phyloP scores from a whole-genome alignment of 805 yeast species.

The Yamadazyma paraphyllophila region DNA sequence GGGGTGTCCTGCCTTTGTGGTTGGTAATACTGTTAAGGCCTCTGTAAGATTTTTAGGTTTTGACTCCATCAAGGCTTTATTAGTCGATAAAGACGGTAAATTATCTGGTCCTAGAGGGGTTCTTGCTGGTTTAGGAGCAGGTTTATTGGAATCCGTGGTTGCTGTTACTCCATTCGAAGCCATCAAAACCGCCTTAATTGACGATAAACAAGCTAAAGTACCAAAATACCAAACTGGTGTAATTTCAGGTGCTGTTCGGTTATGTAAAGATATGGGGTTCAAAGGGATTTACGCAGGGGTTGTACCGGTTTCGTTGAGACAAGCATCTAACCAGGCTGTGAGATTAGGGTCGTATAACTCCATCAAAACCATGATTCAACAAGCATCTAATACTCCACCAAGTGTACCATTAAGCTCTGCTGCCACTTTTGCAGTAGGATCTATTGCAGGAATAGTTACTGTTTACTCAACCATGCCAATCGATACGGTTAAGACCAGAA shows the following conservation, averaged over 20 bases:
- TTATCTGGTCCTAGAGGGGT: conserved; percentile 89
- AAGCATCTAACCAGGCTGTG: conserved; percentile 94
- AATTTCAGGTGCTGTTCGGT: conserved; percentile 58
- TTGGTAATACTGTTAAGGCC: conserved; percentile 95
- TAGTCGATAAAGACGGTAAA: conserved; percentile 83
- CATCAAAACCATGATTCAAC: conserved; percentile 76
- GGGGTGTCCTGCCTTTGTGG: conserved; percentile 95
- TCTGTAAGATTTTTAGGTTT: conserved; percentile 93
- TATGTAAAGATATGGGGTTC: conserved; percentile 76
- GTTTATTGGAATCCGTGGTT: conserved; percentile 82
- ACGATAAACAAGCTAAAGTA: conserved; percentile 73
- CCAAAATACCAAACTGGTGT: conserved; percentile 76
- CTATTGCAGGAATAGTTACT: conserved; percentile 84
- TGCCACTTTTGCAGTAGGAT: conserved; percentile 85
- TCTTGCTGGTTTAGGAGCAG: conserved; percentile 97
- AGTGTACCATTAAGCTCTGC: conserved; percentile 72
- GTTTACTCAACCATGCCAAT: conserved; percentile 94
- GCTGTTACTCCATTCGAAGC: conserved; percentile 98
- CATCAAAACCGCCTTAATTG: conserved; percentile 91
- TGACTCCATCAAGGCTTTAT: conserved; percentile 74
- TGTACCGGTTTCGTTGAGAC: conserved; percentile 90
- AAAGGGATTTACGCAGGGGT: conserved; percentile 85
- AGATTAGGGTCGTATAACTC: conserved; percentile 90
- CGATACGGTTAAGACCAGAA: conserved; percentile 93
- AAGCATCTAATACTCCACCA: conserved; percentile 62